Evolutionary conservation across 768 basidiomycete species (phyloP).

Genomic region (Tricholomella constricta): DNA sequence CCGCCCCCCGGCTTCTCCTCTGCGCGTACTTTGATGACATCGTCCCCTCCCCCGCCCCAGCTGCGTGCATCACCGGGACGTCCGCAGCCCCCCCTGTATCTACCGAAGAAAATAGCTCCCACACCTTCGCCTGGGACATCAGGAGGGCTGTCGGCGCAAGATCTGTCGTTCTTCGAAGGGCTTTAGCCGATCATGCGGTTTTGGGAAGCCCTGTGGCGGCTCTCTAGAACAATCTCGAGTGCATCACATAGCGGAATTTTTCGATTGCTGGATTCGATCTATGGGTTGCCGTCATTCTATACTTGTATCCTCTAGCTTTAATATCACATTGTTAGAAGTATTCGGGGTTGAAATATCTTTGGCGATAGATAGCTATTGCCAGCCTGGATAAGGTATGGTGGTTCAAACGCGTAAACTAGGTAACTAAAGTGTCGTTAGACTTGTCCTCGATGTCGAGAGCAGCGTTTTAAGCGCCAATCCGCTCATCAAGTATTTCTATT

Average conservation of each 20-base stretch:
- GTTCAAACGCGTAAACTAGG: too few species aligned
- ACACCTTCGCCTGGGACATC: slow-evolving; percentile 23
- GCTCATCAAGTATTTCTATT: neutral
- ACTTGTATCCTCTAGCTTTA: too few species aligned
- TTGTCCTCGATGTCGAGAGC: too few species aligned
- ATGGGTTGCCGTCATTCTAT: neutral
- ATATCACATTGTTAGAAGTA: too few species aligned
- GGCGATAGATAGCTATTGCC: too few species aligned
- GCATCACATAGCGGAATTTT: neutral
- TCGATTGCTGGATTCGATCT: neutral
- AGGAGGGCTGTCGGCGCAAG: slow-evolving; percentile 77
- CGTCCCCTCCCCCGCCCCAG: neutral
- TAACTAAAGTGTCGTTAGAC: too few species aligned
- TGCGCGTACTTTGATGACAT: slow-evolving; percentile 6
- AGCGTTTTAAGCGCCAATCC: neutral
- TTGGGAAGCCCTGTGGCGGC: neutral
- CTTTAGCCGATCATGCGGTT: slow-evolving; percentile 32
- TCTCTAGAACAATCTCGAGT: neutral
- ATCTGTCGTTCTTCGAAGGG: slow-evolving; percentile 87
- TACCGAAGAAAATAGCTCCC: slow-evolving; percentile 11
- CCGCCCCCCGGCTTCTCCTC: slow-evolving; percentile 16
- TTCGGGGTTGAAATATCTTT: too few species aligned
- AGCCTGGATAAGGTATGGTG: too few species aligned
- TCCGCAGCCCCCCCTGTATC: slow-evolving; percentile 3
- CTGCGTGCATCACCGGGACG: neutral